Evolutionary conservation across 2,329 filamentous ascomycete species (phyloP).

Genomic region (Gliomastix tumulicola): DNA sequence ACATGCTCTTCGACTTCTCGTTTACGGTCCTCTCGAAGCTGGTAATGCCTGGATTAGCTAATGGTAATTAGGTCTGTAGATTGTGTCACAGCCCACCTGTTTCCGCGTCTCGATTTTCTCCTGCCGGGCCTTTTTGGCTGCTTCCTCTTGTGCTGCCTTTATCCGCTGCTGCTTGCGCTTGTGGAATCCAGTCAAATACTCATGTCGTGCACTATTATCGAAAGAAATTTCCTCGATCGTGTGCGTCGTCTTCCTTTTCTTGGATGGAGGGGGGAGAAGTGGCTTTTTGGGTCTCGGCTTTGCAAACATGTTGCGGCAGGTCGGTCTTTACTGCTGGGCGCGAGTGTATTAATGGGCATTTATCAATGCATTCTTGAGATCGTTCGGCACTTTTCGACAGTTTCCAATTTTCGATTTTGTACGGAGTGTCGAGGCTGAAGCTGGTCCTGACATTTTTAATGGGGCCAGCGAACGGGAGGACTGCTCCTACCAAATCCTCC

Average conservation of each 20-base stretch:
- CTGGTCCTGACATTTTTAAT: slow-evolving; percentile 1
- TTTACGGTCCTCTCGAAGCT: slow-evolving; percentile 81
- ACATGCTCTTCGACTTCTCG: slow-evolving; percentile 79
- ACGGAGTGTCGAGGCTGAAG: too few relatives aligned
- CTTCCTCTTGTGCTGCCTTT: slow-evolving; percentile 78
- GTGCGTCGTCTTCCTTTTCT: slow-evolving; percentile 56
- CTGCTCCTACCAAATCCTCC: too few relatives aligned
- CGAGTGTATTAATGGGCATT: too few relatives aligned
- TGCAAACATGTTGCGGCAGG: slow-evolving; percentile 47
- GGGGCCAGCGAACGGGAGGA: too few relatives aligned
- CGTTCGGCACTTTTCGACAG: too few relatives aligned
- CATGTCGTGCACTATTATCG: slow-evolving; percentile 69
- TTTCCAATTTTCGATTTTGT: too few relatives aligned
- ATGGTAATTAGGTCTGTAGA: too few relatives aligned
- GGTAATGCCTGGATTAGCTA: neutral
- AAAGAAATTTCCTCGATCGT: slow-evolving; percentile 77
- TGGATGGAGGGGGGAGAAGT: slow-evolving; percentile 50
- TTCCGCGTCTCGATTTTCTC: slow-evolving; percentile 69
- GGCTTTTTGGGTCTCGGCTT: slow-evolving; percentile 53
- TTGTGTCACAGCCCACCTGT: slow-evolving; percentile 50
- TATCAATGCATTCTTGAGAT: too few relatives aligned
- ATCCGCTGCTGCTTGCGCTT: slow-evolving; percentile 85
- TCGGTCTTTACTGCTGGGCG: too few relatives aligned
- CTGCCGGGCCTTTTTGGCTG: slow-evolving; percentile 67
- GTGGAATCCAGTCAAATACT: slow-evolving; percentile 93